Base-by-base conservation (phyloP, 2,329 filamentous ascomycete species). In the Colletotrichum godetiae region DNA sequence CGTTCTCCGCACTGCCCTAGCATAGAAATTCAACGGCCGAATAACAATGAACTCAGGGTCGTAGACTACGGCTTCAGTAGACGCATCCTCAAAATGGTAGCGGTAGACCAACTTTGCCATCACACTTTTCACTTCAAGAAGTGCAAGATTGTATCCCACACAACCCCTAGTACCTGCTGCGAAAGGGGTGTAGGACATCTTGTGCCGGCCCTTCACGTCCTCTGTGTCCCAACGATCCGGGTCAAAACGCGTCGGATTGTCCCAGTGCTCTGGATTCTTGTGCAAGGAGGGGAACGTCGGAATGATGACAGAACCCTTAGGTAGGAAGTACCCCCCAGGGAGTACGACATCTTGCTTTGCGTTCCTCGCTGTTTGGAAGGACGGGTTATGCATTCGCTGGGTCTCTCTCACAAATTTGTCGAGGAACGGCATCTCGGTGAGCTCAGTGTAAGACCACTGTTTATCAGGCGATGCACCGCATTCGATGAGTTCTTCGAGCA, bases 1-100 rank as follows among this genome's bases (percentile, higher is more conserved):
- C 2, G 68, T 72, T 2, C 64, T 24, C 19, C 8, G 67, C 10
- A 67, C 29, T 4, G 68, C 63, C 24, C 63, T 12, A 10, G 65
- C 76, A 35, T 78, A 78, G 15, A 78, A 76, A 55, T 78, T 78
- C 37, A 76, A 56, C 1, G 77, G 75, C 46, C 75, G 63, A 5
- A 75, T 52, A 8, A 77, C 73, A 6, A 75, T 57, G 19, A 77
- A 77, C 59, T 77, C 74, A 0, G 75, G 76, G 49, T 77, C 75
- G 19, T 76, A 77, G 10, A 73, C 67, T 6, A 76, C 67, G 0
- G 74, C 52, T 59, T 76, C 73, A 11, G 66, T 56, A n/a, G 70
- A 73, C n/a, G 69, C 72, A 24, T 76, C 64, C 12, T 75, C 68
- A 57, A 77, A 77, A 24, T 72, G 56, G 55, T 77, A 76, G 5